Conservation (phyloP, 805 yeast species). For the Wickerhamiella slavikovae region DNA sequence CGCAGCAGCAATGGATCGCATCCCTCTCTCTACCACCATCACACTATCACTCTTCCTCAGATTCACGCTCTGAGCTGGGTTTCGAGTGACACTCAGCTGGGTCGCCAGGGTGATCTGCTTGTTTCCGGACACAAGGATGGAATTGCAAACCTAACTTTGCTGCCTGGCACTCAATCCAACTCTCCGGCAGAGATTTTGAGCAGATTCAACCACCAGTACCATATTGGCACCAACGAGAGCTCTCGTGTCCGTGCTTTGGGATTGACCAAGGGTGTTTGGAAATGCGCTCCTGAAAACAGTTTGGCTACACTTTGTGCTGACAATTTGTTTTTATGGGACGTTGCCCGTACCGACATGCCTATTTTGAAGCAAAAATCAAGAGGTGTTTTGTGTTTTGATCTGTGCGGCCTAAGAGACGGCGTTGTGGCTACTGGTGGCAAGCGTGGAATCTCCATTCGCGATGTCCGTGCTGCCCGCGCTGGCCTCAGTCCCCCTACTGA, state of each 20-base stretch:
- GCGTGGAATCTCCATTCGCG: slow-evolving; percentile 61
- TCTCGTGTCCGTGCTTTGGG: slow-evolving; percentile 19
- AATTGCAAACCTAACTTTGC: slow-evolving; percentile 43
- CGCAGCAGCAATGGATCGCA: no score
- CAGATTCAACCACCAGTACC: slow-evolving; percentile 61
- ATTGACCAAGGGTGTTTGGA: slow-evolving; percentile 24
- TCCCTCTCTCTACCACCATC: slow-evolving; percentile 29
- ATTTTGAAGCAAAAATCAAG: slow-evolving; percentile 29
- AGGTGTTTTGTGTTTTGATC: slow-evolving; percentile 31
- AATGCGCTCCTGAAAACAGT: slow-evolving; percentile 23
- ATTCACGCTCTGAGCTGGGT: slow-evolving; percentile 28
- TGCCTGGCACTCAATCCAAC: slow-evolving; percentile 33
- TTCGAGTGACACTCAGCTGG: slow-evolving; percentile 16
- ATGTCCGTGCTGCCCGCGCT: slow-evolving; percentile 33
- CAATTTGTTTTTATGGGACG: slow-evolving; percentile 60
- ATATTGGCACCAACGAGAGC: slow-evolving; percentile 19
- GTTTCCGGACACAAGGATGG: slow-evolving; percentile 63
- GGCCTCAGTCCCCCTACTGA: slow-evolving; percentile 25
- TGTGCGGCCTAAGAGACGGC: slow-evolving; percentile 27
- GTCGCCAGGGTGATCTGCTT: slow-evolving; percentile 26
- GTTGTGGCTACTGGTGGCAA: slow-evolving; percentile 35
- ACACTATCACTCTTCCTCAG: slow-evolving; percentile 33
- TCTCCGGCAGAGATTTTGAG: slow-evolving; percentile 48
- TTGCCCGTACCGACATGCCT: slow-evolving; percentile 38
- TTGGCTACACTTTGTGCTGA: slow-evolving; percentile 46